phyloP scores from a whole-genome alignment of 768 basidiomycete genomes.

The Russula sp. region DNA sequence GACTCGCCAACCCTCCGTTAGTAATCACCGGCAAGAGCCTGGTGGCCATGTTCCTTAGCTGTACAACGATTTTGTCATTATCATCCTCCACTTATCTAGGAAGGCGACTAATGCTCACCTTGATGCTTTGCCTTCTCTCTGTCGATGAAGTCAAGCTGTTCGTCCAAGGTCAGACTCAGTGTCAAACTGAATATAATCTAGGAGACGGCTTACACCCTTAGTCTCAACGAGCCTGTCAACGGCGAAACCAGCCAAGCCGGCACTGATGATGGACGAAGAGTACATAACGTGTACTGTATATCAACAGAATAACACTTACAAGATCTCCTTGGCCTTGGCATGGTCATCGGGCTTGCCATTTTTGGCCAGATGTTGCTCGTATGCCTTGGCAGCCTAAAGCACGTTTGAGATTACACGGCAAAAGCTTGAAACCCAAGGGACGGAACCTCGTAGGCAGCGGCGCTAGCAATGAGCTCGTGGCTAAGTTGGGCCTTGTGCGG shows the following conservation, averaged over 20 bases:
- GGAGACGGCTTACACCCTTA: conserved; percentile 40
- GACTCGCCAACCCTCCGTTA: background rate
- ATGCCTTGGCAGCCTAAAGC: conserved; percentile 53
- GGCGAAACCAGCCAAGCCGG: conserved; percentile 50
- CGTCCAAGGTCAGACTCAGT: background rate
- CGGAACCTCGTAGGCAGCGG: conserved; percentile 55
- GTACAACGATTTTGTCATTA: background rate
- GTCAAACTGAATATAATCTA: background rate
- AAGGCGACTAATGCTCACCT: conserved; percentile 25
- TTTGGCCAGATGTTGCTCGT: conserved; percentile 44
- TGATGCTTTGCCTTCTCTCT: conserved; percentile 37
- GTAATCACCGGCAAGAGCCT: background rate
- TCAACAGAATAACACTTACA: conserved; percentile 30
- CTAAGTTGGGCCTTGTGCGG: conserved; percentile 51
- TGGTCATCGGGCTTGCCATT: conserved; percentile 49
- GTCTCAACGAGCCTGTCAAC: conserved; percentile 52
- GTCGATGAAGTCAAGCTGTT: conserved; percentile 43
- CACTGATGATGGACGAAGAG: conserved; percentile 34
- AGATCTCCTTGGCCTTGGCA: conserved; percentile 50
- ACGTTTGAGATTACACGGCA: conserved; percentile 23
- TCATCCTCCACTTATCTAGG: background rate
- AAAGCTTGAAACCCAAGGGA: background rate
- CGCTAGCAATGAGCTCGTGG: conserved; percentile 63
- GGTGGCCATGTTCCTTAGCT: background rate
- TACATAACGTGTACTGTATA: background rate